A percentile compares a stretch with the other conserved stretches of the same genome.
These are phyloP conservation scores for Rhododendron griersonianum DNA, from an alignment of 148 eudicot genomes.

Conservation along the genomic window DNA sequence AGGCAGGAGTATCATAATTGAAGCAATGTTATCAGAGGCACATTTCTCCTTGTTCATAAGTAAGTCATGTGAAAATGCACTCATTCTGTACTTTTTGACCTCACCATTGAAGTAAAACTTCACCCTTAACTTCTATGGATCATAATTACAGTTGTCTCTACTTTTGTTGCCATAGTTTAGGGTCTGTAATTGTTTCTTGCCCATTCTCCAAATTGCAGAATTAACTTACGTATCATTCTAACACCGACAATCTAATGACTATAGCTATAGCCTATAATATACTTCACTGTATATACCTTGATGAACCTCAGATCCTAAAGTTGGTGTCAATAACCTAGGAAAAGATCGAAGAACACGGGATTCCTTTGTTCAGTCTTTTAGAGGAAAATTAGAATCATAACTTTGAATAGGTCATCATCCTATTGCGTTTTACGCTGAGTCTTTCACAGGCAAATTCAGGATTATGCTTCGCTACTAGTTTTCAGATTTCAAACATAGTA, in stretches of 20 bases:
- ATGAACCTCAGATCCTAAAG: background rate
- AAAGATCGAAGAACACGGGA: background rate
- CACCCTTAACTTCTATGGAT: background rate
- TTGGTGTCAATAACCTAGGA: background rate
- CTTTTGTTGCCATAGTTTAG: background rate
- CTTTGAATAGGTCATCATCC: background rate
- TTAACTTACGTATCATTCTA: no score
- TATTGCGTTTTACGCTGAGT: no score
- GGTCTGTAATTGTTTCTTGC: background rate
- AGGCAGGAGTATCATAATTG: no score
- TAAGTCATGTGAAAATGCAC: slow-evolving; percentile 7
- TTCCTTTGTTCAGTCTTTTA: background rate
- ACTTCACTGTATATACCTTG: background rate
- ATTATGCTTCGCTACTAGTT: background rate
- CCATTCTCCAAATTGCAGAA: background rate
- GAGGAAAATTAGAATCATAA: no score
- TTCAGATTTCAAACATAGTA: background rate
- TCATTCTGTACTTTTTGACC: background rate
- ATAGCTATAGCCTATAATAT: background rate
- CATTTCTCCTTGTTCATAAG: slow-evolving; percentile 32
- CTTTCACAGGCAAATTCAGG: background rate
- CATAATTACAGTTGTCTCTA: background rate
- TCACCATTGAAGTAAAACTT: background rate
- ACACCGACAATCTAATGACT: no score
- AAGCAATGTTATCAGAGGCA: background rate